phyloP scores from a whole-genome alignment of 2,329 filamentous ascomycete genomes.

The Ceratocystis smalleyi region DNA sequence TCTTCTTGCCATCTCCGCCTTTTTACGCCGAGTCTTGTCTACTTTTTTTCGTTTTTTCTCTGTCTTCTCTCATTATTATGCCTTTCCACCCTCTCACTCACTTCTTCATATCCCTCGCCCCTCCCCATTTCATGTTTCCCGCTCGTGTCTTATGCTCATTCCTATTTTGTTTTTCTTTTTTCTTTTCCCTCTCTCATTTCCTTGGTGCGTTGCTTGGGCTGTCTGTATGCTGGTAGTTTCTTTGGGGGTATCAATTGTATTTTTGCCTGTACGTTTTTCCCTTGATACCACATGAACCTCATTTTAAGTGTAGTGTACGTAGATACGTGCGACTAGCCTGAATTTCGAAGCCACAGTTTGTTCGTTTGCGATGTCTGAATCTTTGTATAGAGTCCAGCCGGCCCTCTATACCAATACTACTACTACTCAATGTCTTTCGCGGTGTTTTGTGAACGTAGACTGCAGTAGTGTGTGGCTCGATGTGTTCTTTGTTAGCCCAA shows the following conservation, averaged over 20 bases:
- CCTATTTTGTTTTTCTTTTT: not conserved
- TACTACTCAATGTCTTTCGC: too few relatives aligned
- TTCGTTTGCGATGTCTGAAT: too few relatives aligned
- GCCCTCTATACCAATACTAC: too few relatives aligned
- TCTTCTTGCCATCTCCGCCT: not conserved
- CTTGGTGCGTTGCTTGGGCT: not conserved
- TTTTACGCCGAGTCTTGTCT: not conserved
- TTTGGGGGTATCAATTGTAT: slow-evolving; percentile 5
- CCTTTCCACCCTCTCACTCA: not conserved
- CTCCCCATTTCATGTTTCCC: not conserved
- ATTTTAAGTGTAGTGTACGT: too few relatives aligned
- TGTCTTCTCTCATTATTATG: not conserved
- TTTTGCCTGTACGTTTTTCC: slow-evolving; percentile 1
- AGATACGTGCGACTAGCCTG: too few relatives aligned
- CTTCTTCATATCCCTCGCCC: not conserved
- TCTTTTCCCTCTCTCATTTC: not conserved
- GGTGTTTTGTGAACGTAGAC: too few relatives aligned
- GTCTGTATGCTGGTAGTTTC: not conserved
- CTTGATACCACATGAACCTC: not conserved
- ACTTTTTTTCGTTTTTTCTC: not conserved
- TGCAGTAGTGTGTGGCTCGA: too few relatives aligned
- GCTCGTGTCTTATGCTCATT: not conserved
- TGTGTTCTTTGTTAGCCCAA: too few relatives aligned
- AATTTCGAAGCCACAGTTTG: too few relatives aligned
- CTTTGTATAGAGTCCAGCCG: too few relatives aligned